Conservation (phyloP, 2,329 filamentous ascomycete species). For the Metarhizium sp. region DNA sequence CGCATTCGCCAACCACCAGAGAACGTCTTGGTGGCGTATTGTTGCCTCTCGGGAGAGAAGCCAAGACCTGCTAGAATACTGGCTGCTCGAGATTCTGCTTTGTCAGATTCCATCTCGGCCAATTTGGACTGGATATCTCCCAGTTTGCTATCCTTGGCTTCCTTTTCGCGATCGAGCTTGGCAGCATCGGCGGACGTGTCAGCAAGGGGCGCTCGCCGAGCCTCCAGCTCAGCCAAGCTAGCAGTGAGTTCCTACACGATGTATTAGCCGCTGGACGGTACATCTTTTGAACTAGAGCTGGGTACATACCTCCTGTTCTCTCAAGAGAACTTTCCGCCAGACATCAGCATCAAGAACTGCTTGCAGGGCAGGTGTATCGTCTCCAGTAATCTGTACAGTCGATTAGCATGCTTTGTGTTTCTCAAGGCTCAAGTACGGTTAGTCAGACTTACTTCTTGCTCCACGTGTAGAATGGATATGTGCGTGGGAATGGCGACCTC, state of each 20-base stretch:
- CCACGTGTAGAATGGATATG: conserved; percentile 97
- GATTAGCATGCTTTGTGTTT: background rate
- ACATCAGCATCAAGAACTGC: conserved; percentile 96
- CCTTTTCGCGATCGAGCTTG: conserved; percentile 75
- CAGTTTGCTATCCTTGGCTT: conserved; percentile 82
- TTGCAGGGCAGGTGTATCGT: conserved; percentile 90
- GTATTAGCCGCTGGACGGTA: background rate
- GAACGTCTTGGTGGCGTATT: conserved; percentile 92
- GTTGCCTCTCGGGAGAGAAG: conserved; percentile 88
- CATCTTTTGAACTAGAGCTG: background rate
- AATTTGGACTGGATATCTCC: conserved; percentile 88
- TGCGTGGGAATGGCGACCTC: conserved; percentile 92
- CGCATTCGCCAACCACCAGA: conserved; percentile 99
- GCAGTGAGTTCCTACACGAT: conserved; percentile 59
- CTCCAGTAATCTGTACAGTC: conserved; percentile 64
- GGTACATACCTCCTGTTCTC: conserved; percentile 66
- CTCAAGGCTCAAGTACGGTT: background rate
- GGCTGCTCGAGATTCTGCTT: conserved; percentile 88
- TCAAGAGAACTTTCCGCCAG: conserved; percentile 91
- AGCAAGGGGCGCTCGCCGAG: conserved; percentile 68
- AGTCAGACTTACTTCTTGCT: conserved; percentile 68
- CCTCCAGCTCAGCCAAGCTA: conserved; percentile 68
- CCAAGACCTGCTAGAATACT: conserved; percentile 95
- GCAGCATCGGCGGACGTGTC: conserved; percentile 87
- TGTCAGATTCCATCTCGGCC: conserved; percentile 98